Evolutionary conservation across 2,329 filamentous ascomycete genomes (phyloP), one percentile per base, ranked within the genome.

Genomic region (Nothopassalora personata): DNA sequence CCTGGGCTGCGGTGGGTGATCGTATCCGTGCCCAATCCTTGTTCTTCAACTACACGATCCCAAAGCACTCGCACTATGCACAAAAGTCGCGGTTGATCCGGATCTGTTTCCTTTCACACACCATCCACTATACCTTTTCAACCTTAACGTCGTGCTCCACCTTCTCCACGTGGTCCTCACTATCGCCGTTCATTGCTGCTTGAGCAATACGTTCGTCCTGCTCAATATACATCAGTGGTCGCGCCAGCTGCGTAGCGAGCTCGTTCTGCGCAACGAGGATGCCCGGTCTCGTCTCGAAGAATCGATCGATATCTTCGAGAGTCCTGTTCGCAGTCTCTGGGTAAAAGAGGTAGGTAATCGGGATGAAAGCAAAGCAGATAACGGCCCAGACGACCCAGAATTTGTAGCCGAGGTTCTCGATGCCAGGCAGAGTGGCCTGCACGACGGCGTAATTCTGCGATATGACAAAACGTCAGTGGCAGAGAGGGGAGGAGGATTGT

Each of bases 361-460:
- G 80, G 47, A 83, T 66, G 58, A 83, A 81, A 18, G 74, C 72
- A 39, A 77, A 79, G 71, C 81, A 83, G 66, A 81, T 76, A n/a
- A 77, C 75, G 1, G 80, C 79, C 70, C 81, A 85, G 62, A 83
- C 75, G 34, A 83, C 75, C 71, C 79, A 84, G 55, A 80, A 83
- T 56, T 76, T 77, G 75, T 80, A 84, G 5, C 77, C 73, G 0
- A 83, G 71, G 23, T 76, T 79, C 23, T 76, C 69, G 18, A 74
- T 70, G 1, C 64, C 69, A 4, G 66, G 63, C 6, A 69, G 62
- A 31, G 72, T 67, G 39, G 66, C 65, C 59, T 70, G 66, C 15
- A 28, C 28, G 28, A 31, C 49, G 3, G 43, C 43, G 15, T 46
- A 46, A 4, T 46, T 46, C 43, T 46, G 43, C 23, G 23, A 23